Evolutionary conservation across 257 asterid genomes (phyloP), one percentile per base, ranked within the genome.

Genomic region (Lycium barbarum): DNA sequence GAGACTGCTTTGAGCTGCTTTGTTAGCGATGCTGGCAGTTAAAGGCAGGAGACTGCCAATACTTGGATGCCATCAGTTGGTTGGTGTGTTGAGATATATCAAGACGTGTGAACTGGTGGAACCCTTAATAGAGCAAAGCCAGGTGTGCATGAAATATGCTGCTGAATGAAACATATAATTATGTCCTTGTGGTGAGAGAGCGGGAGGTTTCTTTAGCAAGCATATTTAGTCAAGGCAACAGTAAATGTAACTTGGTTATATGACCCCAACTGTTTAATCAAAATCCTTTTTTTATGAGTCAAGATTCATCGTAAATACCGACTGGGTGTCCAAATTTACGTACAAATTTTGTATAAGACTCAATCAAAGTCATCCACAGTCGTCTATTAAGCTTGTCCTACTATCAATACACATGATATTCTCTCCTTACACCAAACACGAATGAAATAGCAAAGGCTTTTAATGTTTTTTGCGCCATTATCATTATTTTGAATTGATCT

Each of bases 1-100:
- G 14, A 51, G 43, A 74, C 20, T 49, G 43, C 61, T 51, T 7
- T 14, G 22, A 62, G 68, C 40, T 6, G 66, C 66, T 2, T 18
- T 59, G 11, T 20, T 22, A 78, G 82, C 15, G 26, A 14, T 26
- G 47, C 65, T 51, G 7, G 81, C 8, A 0, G 65, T 53, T 53
- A 0, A 18, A 53, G 65, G 14, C 47, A 51, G 18, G 9, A 14
- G 5, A 9, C 47, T 26, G 26, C 9, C 65, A 26, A 78, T 7
- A 78, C 7, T 12, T 49, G 62, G 62, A 74, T n/a, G 80, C 36
- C 81, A 74, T 74, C 81, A 6, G 65, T 7, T 74, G 62, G 45
- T 12, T 76, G 1, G 47, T 51, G 45, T 22, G 9, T 26, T 5
- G 22, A 20, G 43, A 74, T 49, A 40, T 49, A 7, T 22, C 13